Conservation (phyloP, 768 basidiomycete genomes). For the Boletus reticulatus region DNA sequence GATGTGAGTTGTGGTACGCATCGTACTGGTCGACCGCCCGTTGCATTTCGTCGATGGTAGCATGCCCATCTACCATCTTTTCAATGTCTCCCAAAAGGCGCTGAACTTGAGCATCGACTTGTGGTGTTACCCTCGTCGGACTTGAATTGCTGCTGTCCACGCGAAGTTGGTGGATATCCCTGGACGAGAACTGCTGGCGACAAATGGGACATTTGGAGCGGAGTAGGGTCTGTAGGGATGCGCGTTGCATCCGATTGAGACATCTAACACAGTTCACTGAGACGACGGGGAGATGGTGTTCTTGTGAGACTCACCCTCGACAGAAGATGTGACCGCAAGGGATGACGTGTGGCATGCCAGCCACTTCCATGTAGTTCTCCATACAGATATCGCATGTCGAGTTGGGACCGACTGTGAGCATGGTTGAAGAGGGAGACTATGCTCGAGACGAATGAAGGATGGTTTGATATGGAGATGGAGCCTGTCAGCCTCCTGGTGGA, state of each 20-base stretch:
- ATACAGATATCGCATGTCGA: constrained; percentile 16
- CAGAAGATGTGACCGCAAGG: no score
- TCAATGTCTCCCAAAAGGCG: background rate
- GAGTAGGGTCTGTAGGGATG: no score
- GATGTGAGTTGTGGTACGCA: background rate
- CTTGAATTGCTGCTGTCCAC: background rate
- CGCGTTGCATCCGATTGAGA: background rate
- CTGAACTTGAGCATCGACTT: background rate
- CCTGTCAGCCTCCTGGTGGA: background rate
- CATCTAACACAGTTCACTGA: background rate
- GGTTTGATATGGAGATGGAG: background rate
- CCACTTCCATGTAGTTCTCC: background rate
- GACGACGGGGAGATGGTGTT: no score
- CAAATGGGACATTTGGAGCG: constrained; percentile 11
- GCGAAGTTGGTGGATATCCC: constrained; percentile 1
- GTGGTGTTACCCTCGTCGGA: background rate
- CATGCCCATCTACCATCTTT: background rate
- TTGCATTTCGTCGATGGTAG: constrained; percentile 9
- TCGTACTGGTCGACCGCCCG: background rate
- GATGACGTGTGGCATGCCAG: no score
- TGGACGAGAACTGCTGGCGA: background rate
- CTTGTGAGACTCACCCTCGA: no score
- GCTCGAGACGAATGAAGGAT: no score
- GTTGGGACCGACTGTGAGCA: constrained; percentile 9
- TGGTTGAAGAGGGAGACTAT: background rate